Percentiles rank a stretch among this genome's conserved stretches.
These are phyloP conservation scores for Phytopythium cucurbitacearum DNA, from an alignment of 352 stramenopile species.

Conservation along the genomic window DNA sequence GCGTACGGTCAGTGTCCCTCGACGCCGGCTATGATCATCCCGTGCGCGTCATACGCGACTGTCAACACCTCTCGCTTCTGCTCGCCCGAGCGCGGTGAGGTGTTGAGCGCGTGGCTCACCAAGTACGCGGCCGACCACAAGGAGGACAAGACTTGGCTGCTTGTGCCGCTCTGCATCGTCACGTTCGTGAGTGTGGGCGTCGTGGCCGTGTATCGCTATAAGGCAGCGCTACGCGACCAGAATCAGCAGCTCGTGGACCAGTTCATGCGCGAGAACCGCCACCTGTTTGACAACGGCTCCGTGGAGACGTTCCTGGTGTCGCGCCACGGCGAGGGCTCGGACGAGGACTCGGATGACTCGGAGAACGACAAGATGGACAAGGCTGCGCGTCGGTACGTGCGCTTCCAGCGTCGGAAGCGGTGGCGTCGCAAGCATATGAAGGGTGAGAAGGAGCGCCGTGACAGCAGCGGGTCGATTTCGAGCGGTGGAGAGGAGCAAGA, in stretches of 20 bases:
- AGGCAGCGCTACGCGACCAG: slow-evolving; percentile 34
- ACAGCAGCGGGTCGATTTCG: background rate
- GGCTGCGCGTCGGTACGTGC: slow-evolving; percentile 3
- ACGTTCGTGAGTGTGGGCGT: slow-evolving; percentile 43
- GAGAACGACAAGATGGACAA: slow-evolving; percentile 2
- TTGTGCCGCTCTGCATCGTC: slow-evolving; percentile 51
- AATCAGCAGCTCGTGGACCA: slow-evolving; percentile 20
- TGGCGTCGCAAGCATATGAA: slow-evolving; percentile 4
- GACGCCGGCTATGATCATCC: slow-evolving; percentile 51
- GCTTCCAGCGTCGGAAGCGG: slow-evolving; percentile 3
- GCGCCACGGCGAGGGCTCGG: background rate
- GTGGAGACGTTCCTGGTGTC: slow-evolving; percentile 41
- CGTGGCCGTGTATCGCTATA: slow-evolving; percentile 45
- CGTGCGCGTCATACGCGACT: slow-evolving; percentile 40
- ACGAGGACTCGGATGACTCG: slow-evolving; percentile 1
- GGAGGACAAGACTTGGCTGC: slow-evolving; percentile 49
- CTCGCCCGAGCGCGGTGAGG: slow-evolving; percentile 20
- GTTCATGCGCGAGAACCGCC: slow-evolving; percentile 30
- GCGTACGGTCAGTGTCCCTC: slow-evolving; percentile 45
- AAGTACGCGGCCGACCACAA: slow-evolving; percentile 51
- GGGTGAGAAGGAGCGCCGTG: background rate
- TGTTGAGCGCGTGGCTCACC: slow-evolving; percentile 44
- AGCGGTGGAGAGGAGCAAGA: background rate
- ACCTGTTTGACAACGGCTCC: slow-evolving; percentile 39
- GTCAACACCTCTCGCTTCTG: slow-evolving; percentile 39